phyloP scores from a whole-genome alignment of 495 filamentous ascomycete species.

The Penicillium salamii region DNA sequence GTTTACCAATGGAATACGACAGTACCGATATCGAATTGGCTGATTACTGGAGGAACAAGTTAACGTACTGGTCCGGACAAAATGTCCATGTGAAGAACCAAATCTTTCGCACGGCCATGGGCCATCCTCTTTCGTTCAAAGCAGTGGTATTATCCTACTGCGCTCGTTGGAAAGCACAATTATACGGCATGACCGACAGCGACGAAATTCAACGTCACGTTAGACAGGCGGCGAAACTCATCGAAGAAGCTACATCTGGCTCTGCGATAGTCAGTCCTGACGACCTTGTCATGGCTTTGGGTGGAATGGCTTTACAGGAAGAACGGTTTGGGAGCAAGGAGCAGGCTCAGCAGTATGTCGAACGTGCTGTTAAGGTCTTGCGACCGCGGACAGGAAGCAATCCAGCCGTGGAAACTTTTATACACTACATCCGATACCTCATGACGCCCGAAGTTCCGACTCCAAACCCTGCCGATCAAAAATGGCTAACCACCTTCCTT shows the following conservation, averaged over 20 bases:
- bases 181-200: constrained; percentile 22
- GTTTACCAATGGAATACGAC: constrained; percentile 21
- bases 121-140: constrained; percentile 37
- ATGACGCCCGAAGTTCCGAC: constrained; percentile 16
- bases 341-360: constrained; percentile 24
- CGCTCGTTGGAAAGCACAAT: constrained; percentile 36
- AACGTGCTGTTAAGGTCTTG: constrained; percentile 32
- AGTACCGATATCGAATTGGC: constrained; percentile 30
- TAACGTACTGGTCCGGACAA: constrained; percentile 47
- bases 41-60: constrained; percentile 36
- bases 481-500: constrained; percentile 38
- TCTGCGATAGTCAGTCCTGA: constrained; percentile 21
- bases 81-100: constrained; percentile 38
- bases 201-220: constrained; percentile 27
- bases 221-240: constrained; percentile 17
- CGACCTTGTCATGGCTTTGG: constrained; percentile 32
- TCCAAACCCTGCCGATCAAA: constrained; percentile 16
- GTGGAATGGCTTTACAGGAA: constrained; percentile 43
- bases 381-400: constrained; percentile 28
- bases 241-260: constrained; percentile 26
- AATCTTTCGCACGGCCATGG: constrained; percentile 36
- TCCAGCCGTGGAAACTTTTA: constrained; percentile 25
- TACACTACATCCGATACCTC: constrained; percentile 41
- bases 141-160: constrained; percentile 38
- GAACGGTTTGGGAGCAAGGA: constrained; percentile 39